These are phyloP conservation scores for Dunaliella primolecta DNA, from an alignment of 139 green algal genomes.

Conservation along the genomic window DNA sequence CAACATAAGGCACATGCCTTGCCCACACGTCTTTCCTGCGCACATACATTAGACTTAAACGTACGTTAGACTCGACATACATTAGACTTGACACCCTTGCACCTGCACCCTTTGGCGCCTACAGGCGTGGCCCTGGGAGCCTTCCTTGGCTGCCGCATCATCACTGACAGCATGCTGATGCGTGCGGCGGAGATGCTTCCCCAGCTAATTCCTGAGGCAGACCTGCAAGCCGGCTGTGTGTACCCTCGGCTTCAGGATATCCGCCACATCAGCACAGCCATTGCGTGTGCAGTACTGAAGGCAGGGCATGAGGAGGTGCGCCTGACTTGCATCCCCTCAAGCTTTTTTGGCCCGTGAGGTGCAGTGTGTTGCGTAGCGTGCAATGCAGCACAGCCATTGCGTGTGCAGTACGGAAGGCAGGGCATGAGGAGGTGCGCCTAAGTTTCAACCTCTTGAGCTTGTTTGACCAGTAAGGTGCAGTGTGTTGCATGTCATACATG, in stretches of 20 bases:
- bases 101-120: too few relatives aligned
- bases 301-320: conserved; percentile 44
- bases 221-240: conserved; percentile 47
- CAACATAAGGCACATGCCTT: too few relatives aligned
- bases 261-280: conserved; percentile 48
- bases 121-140: conserved; percentile 60
- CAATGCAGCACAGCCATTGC: not conserved
- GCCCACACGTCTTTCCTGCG: too few relatives aligned
- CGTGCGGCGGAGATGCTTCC: conserved; percentile 70
- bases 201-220: conserved; percentile 51
- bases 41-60: too few relatives aligned
- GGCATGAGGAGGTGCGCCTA: conserved; percentile 34
- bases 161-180: conserved; percentile 77
- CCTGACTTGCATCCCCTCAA: not conserved
- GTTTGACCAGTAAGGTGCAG: not conserved
- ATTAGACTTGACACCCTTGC: too few relatives aligned
- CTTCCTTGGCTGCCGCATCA: conserved; percentile 51
- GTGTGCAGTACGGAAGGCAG: conserved; percentile 55
- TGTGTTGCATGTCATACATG: too few relatives aligned
- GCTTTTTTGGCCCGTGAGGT: not conserved
- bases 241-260: conserved; percentile 55
- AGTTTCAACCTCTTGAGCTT: not conserved
- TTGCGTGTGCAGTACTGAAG: conserved; percentile 64
- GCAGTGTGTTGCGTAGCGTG: not conserved
- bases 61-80: too few relatives aligned